Evolutionary conservation across 345 rosid species (phyloP), one percentile per base, ranked within the genome.

Genomic region (Tarenaya hassleriana): DNA sequence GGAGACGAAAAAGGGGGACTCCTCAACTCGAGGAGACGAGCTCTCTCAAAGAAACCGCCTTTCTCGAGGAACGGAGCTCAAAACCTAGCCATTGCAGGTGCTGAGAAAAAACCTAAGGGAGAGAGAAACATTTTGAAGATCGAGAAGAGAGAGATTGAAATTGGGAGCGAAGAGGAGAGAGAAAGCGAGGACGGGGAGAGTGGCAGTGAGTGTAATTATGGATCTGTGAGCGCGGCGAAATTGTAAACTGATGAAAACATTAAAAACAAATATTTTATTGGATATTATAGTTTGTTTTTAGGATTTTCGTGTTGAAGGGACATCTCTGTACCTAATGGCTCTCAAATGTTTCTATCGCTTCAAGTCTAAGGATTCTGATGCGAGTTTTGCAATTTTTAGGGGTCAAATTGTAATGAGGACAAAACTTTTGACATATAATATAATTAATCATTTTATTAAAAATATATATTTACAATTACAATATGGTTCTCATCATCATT

Each of bases 141-240:
- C 48, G 39, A 41, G 40, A n/a, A 18, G 41, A 18, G 41, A 14
- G 16, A 48, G 51, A 35, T 52, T 27, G 45, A 47, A 37, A 47
- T 21, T 40, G 47, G 14, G 50, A 54, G 39, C 10, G 47, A 29
- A 50, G 35, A 59, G 40, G 43, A 40, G 39, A 39, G 63, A 47
- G 55, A 58, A 58, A 58, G 47, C 53, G 55, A 43, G 69, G 58
- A 49, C 39, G 59, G 50, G 42, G 24, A 17, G 66, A 62, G 68
- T 69, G 69, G 72, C 77, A 58, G 33, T 0, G 7, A 16, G 65
- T 58, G 77, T 65, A 69, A 69, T 39, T 69, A 55, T 46, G 41
- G 10, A 31, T 43, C 15, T 43, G 0, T 3, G 9, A 9, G 43
- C 52, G 40, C 37, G 71, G 63, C 35, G 38, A 45, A 58, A 62